phyloP scores from a whole-genome alignment of 768 basidiomycete genomes.

The Trametes cingulata region DNA sequence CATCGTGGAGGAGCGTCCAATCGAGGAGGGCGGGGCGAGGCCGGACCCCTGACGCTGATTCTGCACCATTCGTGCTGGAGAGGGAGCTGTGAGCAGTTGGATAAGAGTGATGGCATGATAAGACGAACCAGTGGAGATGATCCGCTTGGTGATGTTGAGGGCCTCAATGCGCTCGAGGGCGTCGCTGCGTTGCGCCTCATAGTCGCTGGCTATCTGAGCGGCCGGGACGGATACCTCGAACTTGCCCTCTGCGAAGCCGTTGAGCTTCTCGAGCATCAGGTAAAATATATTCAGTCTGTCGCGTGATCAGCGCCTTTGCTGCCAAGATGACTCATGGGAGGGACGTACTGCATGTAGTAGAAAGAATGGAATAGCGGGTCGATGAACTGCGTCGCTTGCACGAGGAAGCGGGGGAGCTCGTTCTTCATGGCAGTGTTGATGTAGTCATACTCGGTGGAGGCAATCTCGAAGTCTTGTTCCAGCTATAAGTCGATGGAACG shows the following conservation, averaged over 20 bases:
- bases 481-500: conserved; percentile 54
- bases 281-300: conserved; percentile 90
- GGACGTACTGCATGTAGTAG: conserved; percentile 97
- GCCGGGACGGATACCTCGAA: conserved; percentile 67
- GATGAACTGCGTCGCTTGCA: conserved; percentile 84
- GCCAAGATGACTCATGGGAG: background rate
- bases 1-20: conserved; percentile 28
- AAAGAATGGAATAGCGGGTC: conserved; percentile 98
- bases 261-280: conserved; percentile 91
- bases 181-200: conserved; percentile 82
- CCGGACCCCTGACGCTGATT: conserved; percentile 41
- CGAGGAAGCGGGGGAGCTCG: conserved; percentile 93
- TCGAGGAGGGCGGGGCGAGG: background rate
- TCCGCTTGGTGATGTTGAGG: conserved; percentile 78
- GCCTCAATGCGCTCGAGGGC: conserved; percentile 77
- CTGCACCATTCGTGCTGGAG: conserved; percentile 68
- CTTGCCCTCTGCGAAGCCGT: conserved; percentile 77
- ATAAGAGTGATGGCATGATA: background rate
- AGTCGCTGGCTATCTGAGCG: conserved; percentile 72
- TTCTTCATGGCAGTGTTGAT: conserved; percentile 88
- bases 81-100: background rate
- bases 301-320: background rate
- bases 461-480: conserved; percentile 94
- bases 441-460: conserved; percentile 90
- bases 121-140: conserved; percentile 79